phyloP scores from a whole-genome alignment of 2,329 filamentous ascomycete genomes.

The Botrytis fabae region DNA sequence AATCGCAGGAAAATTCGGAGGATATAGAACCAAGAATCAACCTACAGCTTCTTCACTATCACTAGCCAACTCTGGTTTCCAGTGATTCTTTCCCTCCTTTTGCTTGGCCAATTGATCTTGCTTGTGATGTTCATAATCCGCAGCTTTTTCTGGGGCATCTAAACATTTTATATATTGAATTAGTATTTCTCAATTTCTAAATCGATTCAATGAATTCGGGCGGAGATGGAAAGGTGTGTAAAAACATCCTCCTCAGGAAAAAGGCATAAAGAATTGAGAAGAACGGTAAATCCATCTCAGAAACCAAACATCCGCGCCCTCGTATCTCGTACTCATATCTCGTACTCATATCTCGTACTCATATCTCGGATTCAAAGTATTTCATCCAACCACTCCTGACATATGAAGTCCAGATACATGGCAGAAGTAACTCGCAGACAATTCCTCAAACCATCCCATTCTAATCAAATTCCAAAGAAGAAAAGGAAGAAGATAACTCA shows the following conservation, averaged over 20 bases:
- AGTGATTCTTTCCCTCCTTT: constrained; percentile 67
- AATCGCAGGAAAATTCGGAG: background rate
- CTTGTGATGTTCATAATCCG: constrained; percentile 58
- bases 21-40: constrained; percentile 24
- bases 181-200: background rate
- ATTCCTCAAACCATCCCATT: background rate
- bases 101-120: constrained; percentile 64
- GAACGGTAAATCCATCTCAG: background rate
- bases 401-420: background rate
- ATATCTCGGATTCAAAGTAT: background rate
- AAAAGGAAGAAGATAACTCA: constrained; percentile 29
- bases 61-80: constrained; percentile 75
- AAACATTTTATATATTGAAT: background rate
- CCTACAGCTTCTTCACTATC: constrained; percentile 75
- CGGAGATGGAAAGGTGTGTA: background rate
- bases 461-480: background rate
- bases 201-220: background rate
- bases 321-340: too few relatives aligned
- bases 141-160: constrained; percentile 39
- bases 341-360: too few relatives aligned
- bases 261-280: background rate
- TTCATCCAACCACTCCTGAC: background rate
- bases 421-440: background rate
- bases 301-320: background rate
- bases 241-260: background rate